phyloP scores from a whole-genome alignment of 306 rosid species.

The Astragalus glycyphyllos region DNA sequence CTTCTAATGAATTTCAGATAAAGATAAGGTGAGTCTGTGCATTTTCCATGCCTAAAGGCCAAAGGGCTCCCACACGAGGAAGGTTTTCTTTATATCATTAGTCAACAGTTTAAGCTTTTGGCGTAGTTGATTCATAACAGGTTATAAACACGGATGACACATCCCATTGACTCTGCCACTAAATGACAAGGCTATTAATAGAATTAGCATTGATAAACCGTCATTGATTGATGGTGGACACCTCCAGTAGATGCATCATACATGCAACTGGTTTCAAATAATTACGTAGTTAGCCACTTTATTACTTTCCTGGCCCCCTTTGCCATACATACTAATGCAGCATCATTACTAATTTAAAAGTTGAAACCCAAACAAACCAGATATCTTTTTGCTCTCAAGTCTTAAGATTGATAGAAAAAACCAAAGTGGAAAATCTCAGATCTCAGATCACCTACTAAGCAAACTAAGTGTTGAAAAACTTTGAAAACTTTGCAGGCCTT shows the following conservation, averaged over 20 bases:
- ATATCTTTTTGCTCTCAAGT: conserved; percentile 3
- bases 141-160: conserved; percentile 8
- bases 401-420: no score
- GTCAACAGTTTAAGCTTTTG: not conserved
- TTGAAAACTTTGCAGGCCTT: not conserved
- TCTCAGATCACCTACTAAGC: not conserved
- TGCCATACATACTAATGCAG: conserved; percentile 18
- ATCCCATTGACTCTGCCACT: conserved; percentile 25
- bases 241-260: conserved; percentile 27
- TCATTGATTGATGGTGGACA: conserved; percentile 1
- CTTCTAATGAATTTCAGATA: no score
- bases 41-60: no score
- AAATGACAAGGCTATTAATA: conserved; percentile 19
- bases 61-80: no score
- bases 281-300: not conserved
- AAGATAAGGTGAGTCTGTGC: no score
- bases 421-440: no score
- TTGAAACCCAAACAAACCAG: conserved; percentile 13
- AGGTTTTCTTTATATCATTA: no score
- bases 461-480: not conserved
- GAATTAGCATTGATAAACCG: not conserved
- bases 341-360: not conserved
- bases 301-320: conserved; percentile 4
- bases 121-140: not conserved
- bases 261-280: conserved; percentile 25